Percentiles rank a stretch among this genome's conserved stretches.
Conservation (phyloP, 1,284 basidiomycete genomes). For the Irpex sp. region DNA sequence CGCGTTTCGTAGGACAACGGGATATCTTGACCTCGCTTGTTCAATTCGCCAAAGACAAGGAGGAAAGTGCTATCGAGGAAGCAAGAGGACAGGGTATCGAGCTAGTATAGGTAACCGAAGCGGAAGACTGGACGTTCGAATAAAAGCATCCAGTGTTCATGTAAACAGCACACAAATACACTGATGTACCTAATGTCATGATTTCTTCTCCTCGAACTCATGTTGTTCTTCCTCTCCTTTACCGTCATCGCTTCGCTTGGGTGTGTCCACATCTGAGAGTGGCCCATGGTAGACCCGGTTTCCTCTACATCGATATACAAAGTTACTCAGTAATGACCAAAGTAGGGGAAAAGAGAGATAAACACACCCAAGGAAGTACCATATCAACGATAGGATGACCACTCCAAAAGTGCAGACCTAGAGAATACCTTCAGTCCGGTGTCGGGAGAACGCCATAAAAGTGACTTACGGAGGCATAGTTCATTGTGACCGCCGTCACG, state of each 20-base stretch:
- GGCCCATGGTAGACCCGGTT: neutral
- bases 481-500: conserved; percentile 70
- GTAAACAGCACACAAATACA: no score
- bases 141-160: no score
- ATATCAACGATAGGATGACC: neutral
- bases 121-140: no score
- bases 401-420: neutral
- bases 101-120: neutral
- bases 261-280: neutral
- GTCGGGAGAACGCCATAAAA: neutral
- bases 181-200: no score
- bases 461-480: conserved; percentile 53
- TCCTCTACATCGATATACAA: neutral
- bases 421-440: neutral
- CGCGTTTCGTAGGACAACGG: conserved; percentile 31
- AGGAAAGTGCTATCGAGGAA: conserved; percentile 35
- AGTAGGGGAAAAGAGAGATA: neutral
- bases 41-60: conserved; percentile 39
- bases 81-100: conserved; percentile 49
- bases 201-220: neutral
- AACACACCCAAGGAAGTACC: neutral
- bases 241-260: neutral
- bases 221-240: neutral
- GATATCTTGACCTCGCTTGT: conserved; percentile 38
- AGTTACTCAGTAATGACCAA: neutral